A percentile compares a stretch with the other conserved stretches of the same genome.
These are phyloP conservation scores for Trichoderma gamsii DNA, from an alignment of 495 filamentous ascomycete genomes.

Conservation along the genomic window DNA sequence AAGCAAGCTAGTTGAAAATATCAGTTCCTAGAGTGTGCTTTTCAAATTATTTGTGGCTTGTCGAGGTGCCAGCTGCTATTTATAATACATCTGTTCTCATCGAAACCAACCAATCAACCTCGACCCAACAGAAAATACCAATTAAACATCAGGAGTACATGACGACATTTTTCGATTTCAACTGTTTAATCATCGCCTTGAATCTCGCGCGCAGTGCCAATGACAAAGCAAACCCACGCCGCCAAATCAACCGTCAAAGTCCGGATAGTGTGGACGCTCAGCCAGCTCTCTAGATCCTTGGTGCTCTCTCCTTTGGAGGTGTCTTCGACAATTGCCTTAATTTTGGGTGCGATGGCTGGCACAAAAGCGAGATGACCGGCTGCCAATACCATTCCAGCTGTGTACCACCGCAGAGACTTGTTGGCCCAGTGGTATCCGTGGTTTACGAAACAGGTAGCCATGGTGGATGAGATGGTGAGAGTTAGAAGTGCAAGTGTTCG, in stretches of 20 bases:
- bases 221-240: not conserved
- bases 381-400: constrained; percentile 20
- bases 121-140: no score
- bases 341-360: not conserved
- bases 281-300: not conserved
- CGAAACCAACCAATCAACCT: no score
- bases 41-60: no score
- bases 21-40: no score
- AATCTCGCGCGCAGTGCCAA: not conserved
- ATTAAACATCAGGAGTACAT: no score
- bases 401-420: constrained; percentile 18
- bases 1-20: no score
- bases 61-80: no score
- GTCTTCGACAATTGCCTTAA: not conserved
- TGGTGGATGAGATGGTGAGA: constrained; percentile 21
- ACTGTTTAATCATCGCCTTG: not conserved
- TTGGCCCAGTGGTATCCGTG: constrained; percentile 15
- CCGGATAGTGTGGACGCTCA: not conserved
- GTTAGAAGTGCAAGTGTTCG: constrained; percentile 22
- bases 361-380: not conserved
- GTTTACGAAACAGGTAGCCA: constrained; percentile 23
- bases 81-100: no score
- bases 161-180: no score
- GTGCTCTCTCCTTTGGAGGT: not conserved
- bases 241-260: constrained; percentile 7